Percentiles rank a stretch among this genome's conserved stretches.
Conservation (phyloP, 768 basidiomycete species). For the Xanthoconium purpureum region DNA sequence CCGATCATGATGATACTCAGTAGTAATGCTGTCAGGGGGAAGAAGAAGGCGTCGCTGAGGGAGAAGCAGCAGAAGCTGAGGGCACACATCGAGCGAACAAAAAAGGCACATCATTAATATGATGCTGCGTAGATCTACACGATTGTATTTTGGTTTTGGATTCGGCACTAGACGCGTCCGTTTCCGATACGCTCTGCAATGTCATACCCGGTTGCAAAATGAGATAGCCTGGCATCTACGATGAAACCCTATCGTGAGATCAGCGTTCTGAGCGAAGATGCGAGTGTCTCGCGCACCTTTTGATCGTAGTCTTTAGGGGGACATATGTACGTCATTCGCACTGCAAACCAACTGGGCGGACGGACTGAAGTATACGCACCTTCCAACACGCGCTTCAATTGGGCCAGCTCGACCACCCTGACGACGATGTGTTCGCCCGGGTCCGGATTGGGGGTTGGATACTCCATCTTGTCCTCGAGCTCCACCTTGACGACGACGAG, state of each 20-base stretch:
- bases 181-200: conserved; percentile 43
- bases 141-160: background rate
- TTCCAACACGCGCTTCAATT: conserved; percentile 60
- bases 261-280: background rate
- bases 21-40: conserved; percentile 70
- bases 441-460: conserved; percentile 74
- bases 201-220: conserved; percentile 69
- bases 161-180: conserved; percentile 22
- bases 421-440: conserved; percentile 82
- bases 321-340: background rate
- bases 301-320: conserved; percentile 51
- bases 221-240: conserved; percentile 75
- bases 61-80: conserved; percentile 80
- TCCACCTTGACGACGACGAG: conserved; percentile 70
- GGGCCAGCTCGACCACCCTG: conserved; percentile 63
- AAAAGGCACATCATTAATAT: conserved; percentile 41
- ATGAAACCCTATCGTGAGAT: conserved; percentile 48
- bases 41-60: conserved; percentile 78
- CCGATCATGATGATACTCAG: conserved; percentile 92
- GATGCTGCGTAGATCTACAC: background rate
- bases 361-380: conserved; percentile 44
- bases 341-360: background rate
- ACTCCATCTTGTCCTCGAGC: conserved; percentile 63
- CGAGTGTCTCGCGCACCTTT: conserved; percentile 40
- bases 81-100: conserved; percentile 70